These are phyloP conservation scores for Sanghuangporus baumii DNA, from an alignment of 1,284 basidiomycete genomes.

Conservation along the genomic window DNA sequence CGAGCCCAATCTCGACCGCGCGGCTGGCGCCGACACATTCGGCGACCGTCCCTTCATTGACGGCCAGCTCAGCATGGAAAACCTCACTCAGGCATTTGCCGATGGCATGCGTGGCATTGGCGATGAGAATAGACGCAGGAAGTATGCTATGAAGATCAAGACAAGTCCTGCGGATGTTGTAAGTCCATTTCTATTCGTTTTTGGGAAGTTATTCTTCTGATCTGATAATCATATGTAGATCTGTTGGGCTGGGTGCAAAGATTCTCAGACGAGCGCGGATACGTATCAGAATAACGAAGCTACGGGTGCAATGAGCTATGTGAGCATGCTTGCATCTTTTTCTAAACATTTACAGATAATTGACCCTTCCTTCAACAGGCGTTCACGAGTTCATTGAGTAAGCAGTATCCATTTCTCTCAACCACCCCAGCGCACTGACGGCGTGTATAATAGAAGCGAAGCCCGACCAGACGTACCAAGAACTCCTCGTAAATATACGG, in stretches of 20 bases:
- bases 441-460: slow-evolving; percentile 37
- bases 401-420: slow-evolving; percentile 19
- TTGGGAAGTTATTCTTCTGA: neutral
- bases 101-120: slow-evolving; percentile 26
- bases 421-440: neutral
- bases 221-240: slow-evolving; percentile 37
- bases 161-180: slow-evolving; percentile 76
- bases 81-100: slow-evolving; percentile 36
- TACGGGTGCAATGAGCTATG: slow-evolving; percentile 76
- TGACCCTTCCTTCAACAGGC: slow-evolving; percentile 41
- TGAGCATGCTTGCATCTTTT: slow-evolving; percentile 25
- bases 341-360: neutral
- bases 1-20: slow-evolving; percentile 6
- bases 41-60: slow-evolving; percentile 1
- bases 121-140: slow-evolving; percentile 48
- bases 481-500: slow-evolving; percentile 67
- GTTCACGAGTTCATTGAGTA: slow-evolving; percentile 57
- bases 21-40: neutral
- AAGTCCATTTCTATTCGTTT: slow-evolving; percentile 38
- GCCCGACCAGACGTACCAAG: slow-evolving; percentile 69
- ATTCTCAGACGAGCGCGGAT: slow-evolving; percentile 91
- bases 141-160: slow-evolving; percentile 57
- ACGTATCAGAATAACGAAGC: slow-evolving; percentile 75
- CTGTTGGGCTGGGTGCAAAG: slow-evolving; percentile 88
- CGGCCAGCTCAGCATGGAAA: slow-evolving; percentile 26